Evolutionary conservation across 371 early-diverging fungal species (phyloP).

Genomic region (Neoconidiobolus thromboides): DNA sequence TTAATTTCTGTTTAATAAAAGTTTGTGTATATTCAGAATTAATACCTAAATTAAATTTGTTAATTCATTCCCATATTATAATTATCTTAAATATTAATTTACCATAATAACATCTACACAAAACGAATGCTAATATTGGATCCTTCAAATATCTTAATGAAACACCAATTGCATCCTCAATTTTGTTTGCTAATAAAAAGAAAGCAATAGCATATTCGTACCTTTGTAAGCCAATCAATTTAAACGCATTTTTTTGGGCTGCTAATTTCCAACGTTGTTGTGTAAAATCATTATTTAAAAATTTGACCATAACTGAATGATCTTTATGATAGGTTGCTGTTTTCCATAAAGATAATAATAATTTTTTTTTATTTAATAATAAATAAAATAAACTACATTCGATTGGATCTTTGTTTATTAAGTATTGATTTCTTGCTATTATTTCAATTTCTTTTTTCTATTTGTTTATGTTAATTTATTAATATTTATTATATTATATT

Average conservation of each 20-base stretch:
- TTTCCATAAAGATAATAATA: slow-evolving; percentile 80
- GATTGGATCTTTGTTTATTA: slow-evolving; percentile 58
- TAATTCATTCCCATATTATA: background rate
- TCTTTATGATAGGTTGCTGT: slow-evolving; percentile 66
- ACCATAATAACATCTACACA: slow-evolving; percentile 81
- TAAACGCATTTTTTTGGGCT: slow-evolving; percentile 94
- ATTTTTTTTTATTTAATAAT: slow-evolving; percentile 63
- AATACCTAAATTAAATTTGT: background rate
- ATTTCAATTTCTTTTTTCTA: slow-evolving; percentile 7
- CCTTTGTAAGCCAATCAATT: slow-evolving; percentile 80
- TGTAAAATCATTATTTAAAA: slow-evolving; percentile 76
- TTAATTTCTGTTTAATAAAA: background rate
- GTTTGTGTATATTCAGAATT: background rate
- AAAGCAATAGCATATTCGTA: slow-evolving; percentile 89
- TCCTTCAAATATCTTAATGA: slow-evolving; percentile 80
- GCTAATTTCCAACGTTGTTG: slow-evolving; percentile 75
- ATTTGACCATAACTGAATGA: slow-evolving; percentile 64
- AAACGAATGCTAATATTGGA: slow-evolving; percentile 70
- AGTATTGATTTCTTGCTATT: slow-evolving; percentile 76
- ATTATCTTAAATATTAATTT: slow-evolving; percentile 7
- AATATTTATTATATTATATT: background rate
- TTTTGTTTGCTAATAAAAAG: slow-evolving; percentile 70
- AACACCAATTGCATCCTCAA: slow-evolving; percentile 78
- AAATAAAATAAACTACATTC: slow-evolving; percentile 71
- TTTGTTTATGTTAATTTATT: background rate